A percentile compares a stretch with the other conserved stretches of the same genome.
These are phyloP conservation scores for Paraglomus brasilianum DNA, from an alignment of 192 early-diverging fungal species.

Conservation along the genomic window DNA sequence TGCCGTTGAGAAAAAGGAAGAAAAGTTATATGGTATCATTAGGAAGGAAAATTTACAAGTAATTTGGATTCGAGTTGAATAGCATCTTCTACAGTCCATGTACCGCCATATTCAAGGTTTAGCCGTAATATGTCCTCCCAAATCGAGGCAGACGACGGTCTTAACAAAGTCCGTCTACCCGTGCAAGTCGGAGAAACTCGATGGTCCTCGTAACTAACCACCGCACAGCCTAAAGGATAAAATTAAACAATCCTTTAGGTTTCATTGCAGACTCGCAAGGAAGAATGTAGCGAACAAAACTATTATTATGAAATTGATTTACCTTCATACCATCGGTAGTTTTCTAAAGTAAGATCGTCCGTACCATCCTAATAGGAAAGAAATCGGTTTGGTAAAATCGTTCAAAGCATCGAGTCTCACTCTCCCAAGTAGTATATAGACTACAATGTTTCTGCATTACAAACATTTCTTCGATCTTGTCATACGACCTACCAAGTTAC, in stretches of 20 bases:
- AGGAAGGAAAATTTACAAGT: slow-evolving; percentile 1
- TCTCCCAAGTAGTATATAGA: too few species aligned
- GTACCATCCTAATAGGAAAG: slow-evolving; percentile 20
- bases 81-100: slow-evolving; percentile 6
- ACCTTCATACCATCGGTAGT: slow-evolving; percentile 9
- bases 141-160: background rate
- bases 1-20: background rate
- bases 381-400: background rate
- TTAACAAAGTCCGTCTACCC: background rate
- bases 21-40: background rate
- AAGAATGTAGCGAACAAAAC: background rate
- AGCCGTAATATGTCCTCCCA: slow-evolving; percentile 8
- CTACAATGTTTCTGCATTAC: background rate
- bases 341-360: background rate
- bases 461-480: background rate
- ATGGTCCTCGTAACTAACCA: background rate
- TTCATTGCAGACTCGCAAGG: too few species aligned
- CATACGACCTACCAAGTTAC: slow-evolving; percentile 10
- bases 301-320: background rate
- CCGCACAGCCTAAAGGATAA: background rate
- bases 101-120: background rate
- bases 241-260: background rate
- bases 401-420: background rate
- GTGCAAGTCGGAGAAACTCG: background rate
- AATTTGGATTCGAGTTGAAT: slow-evolving; percentile 9